Evolutionary conservation across 768 basidiomycete species (phyloP).

Genomic region (Trametes coccinea): DNA sequence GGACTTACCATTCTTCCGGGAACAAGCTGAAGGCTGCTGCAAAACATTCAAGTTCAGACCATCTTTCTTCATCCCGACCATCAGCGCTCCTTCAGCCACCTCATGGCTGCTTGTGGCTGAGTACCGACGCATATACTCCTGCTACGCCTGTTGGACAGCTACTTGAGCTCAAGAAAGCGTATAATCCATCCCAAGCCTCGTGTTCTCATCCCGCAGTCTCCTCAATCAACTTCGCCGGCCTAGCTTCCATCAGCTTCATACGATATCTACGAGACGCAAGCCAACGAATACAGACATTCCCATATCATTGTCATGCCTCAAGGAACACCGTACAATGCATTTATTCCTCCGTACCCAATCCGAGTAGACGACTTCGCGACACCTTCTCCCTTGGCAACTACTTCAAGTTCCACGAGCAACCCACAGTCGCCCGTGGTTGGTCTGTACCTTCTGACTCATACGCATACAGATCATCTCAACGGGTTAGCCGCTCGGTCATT

Average conservation of each 20-base stretch:
- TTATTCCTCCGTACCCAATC: constrained; percentile 75
- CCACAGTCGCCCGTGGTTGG: constrained; percentile 36
- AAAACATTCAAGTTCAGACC: background rate
- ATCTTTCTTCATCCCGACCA: too few relatives aligned
- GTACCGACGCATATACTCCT: background rate
- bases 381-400: constrained; percentile 31
- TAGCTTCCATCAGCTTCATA: background rate
- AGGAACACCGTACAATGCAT: constrained; percentile 76
- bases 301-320: constrained; percentile 55
- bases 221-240: background rate
- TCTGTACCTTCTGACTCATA: constrained; percentile 83
- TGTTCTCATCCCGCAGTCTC: background rate
- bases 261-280: background rate
- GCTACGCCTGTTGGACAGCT: background rate
- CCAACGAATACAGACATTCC: background rate
- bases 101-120: background rate
- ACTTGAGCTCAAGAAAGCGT: background rate
- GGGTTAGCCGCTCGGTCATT: constrained; percentile 80
- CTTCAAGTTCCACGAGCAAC: background rate
- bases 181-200: background rate
- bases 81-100: too few relatives aligned
- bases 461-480: constrained; percentile 84
- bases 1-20: constrained; percentile 6
- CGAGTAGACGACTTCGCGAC: constrained; percentile 81
- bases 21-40: background rate